A percentile compares a stretch with the other conserved stretches of the same genome.
phyloP scores from a whole-genome alignment of 208 protist species.

The Porcisia hertigi region DNA sequence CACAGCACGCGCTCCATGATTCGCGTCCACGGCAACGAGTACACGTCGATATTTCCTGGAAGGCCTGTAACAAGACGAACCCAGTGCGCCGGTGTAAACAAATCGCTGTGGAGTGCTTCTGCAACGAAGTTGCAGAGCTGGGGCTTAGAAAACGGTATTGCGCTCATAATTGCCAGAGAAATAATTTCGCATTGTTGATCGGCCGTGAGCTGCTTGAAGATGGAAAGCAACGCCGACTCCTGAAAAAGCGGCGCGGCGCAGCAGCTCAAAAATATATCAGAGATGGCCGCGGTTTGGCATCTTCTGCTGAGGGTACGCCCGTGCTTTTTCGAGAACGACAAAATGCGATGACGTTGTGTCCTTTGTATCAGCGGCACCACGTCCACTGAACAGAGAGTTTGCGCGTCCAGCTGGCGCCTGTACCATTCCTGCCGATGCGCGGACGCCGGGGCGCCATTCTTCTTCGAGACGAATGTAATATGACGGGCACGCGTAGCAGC shows the following conservation, averaged over 20 bases:
- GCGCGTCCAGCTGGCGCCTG: slow-evolving; percentile 18
- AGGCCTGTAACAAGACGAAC: slow-evolving; percentile 1
- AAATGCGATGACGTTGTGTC: not conserved
- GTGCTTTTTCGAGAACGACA: not conserved
- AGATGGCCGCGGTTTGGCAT: slow-evolving; percentile 6
- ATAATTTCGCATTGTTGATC: slow-evolving; percentile 27
- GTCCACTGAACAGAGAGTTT: slow-evolving; percentile 25
- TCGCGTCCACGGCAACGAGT: not conserved
- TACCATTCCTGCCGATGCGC: slow-evolving; percentile 26
- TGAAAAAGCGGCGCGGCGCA: slow-evolving; percentile 19
- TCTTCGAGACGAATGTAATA: not conserved
- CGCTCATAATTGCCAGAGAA: not conserved
- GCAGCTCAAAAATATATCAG: slow-evolving; percentile 30
- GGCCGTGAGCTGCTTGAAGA: slow-evolving; percentile 20
- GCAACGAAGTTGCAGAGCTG: slow-evolving; percentile 1
- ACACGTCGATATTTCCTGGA: not conserved
- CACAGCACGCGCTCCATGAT: slow-evolving; percentile 15
- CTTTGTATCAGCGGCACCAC: slow-evolving; percentile 26
- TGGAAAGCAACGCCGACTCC: not conserved
- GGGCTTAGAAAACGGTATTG: not conserved
- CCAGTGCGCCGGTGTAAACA: slow-evolving; percentile 17
- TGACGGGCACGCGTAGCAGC: not conserved
- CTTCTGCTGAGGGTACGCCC: not conserved
- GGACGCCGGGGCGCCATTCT: not conserved
- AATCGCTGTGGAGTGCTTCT: not conserved